These are phyloP conservation scores for Juncus effusus DNA, from an alignment of 176 grass and related monocot genomes.

Conservation along the genomic window DNA sequence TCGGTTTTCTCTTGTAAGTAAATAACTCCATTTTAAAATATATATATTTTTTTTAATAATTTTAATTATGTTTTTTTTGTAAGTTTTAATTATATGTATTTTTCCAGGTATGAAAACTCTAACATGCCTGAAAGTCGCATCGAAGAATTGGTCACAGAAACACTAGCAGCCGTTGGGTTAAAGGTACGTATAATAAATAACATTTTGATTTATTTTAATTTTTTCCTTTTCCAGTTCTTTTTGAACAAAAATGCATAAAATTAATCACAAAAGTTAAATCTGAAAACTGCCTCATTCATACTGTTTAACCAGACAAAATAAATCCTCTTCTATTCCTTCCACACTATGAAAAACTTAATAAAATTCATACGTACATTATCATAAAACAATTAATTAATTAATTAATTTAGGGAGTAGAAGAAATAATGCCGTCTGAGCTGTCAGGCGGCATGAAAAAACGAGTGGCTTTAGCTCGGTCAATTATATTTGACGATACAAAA, in stretches of 20 bases:
- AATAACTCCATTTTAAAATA: constrained; percentile 25
- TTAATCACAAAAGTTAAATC: neutral
- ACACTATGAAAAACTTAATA: neutral
- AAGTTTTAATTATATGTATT: constrained; percentile 4
- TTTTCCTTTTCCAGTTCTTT: too few relatives aligned
- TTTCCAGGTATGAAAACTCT: constrained; percentile 87
- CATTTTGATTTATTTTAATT: too few relatives aligned
- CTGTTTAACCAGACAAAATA: too few relatives aligned
- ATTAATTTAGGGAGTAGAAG: constrained; percentile 71
- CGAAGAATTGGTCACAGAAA: constrained; percentile 71
- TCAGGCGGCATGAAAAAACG: constrained; percentile 99
- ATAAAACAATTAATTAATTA: neutral
- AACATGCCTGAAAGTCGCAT: constrained; percentile 59
- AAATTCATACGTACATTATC: too few relatives aligned
- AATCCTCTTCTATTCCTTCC: too few relatives aligned
- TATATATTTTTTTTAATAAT: constrained; percentile 16
- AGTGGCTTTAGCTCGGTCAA: constrained; percentile 93
- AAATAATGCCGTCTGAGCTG: constrained; percentile 83
- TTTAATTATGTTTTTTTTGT: neutral
- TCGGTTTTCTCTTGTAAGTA: constrained; percentile 96
- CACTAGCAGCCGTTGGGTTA: constrained; percentile 78
- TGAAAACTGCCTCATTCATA: too few relatives aligned
- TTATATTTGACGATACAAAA: constrained; percentile 91
- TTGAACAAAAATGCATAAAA: neutral
- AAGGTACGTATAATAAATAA: constrained; percentile 48